Conservation (phyloP, 371 early-diverging fungal species). For the Mortierella sp. region DNA sequence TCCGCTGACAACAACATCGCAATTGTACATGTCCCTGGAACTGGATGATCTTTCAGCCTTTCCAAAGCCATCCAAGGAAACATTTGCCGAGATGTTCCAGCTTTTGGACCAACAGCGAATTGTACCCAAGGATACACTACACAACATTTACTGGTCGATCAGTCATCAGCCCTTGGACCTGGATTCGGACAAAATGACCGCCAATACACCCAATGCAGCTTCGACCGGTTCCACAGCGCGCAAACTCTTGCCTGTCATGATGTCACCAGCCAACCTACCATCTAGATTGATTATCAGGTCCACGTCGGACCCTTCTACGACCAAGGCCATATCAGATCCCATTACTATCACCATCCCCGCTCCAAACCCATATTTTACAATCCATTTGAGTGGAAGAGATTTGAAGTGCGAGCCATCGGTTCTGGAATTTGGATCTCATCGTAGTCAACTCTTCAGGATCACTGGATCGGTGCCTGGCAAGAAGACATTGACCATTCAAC, state of each 20-base stretch:
- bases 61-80: slow-evolving; percentile 36
- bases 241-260: slow-evolving; percentile 38
- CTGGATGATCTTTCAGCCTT: slow-evolving; percentile 39
- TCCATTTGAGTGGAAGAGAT: slow-evolving; percentile 71
- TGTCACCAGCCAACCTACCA: slow-evolving; percentile 59
- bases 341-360: slow-evolving; percentile 71
- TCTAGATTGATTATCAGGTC: slow-evolving; percentile 65
- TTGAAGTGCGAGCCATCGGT: slow-evolving; percentile 68
- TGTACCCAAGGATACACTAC: slow-evolving; percentile 35
- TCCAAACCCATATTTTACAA: slow-evolving; percentile 70
- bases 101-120: slow-evolving; percentile 50
- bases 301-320: slow-evolving; percentile 66
- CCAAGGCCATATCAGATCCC: slow-evolving; percentile 64
- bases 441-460: slow-evolving; percentile 69
- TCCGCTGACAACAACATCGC: slow-evolving; percentile 12
- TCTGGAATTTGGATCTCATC: slow-evolving; percentile 65
- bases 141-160: slow-evolving; percentile 38
- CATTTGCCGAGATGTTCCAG: slow-evolving; percentile 48
- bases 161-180: slow-evolving; percentile 46
- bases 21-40: slow-evolving; percentile 28
- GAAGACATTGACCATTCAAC: slow-evolving; percentile 72
- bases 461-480: slow-evolving; percentile 71
- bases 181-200: slow-evolving; percentile 25
- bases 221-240: slow-evolving; percentile 11
- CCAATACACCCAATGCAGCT: neutral